Evolutionary conservation across 1,284 basidiomycete species (phyloP).

Genomic region (Phlebopus sp.): DNA sequence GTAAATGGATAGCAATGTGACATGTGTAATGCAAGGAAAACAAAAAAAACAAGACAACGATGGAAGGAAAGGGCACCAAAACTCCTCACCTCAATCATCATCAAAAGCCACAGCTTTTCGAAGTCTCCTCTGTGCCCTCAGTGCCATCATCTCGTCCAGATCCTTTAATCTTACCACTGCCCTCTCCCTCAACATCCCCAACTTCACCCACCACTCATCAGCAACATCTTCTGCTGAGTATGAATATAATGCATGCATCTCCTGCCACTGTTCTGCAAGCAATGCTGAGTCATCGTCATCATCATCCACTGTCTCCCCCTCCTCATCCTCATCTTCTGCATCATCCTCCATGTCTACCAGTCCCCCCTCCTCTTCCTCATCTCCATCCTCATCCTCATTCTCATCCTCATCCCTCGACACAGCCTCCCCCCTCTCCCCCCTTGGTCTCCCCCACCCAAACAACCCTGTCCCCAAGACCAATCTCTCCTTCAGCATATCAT

Average conservation of each 20-base stretch:
- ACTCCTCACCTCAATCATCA: not conserved
- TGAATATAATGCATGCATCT: slow-evolving; percentile 40
- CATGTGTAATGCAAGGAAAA: too few species aligned
- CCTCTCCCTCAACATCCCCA: slow-evolving; percentile 33
- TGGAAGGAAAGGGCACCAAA: too few species aligned
- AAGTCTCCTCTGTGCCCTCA: not conserved
- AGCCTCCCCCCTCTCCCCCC: too few species aligned
- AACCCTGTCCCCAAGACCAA: slow-evolving; percentile 31
- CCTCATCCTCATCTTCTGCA: too few species aligned
- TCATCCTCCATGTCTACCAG: too few species aligned
- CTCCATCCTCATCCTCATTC: slow-evolving; percentile 14
- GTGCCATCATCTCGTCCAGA: slow-evolving; percentile 16
- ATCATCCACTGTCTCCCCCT: too few species aligned
- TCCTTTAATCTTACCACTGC: slow-evolving; percentile 22
- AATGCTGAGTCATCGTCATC: not conserved
- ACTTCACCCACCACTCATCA: slow-evolving; percentile 41
- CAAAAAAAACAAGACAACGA: too few species aligned
- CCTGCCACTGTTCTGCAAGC: slow-evolving; percentile 36
- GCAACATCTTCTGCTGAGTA: slow-evolving; percentile 46
- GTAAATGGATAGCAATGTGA: too few species aligned
- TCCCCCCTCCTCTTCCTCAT: slow-evolving; percentile 10
- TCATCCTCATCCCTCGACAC: slow-evolving; percentile 1
- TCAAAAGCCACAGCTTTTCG: not conserved
- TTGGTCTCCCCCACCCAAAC: not conserved
- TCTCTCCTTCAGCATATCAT: slow-evolving; percentile 39